Conservation (phyloP, 2,329 filamentous ascomycete species). For the Macrophomina phaseolina region DNA sequence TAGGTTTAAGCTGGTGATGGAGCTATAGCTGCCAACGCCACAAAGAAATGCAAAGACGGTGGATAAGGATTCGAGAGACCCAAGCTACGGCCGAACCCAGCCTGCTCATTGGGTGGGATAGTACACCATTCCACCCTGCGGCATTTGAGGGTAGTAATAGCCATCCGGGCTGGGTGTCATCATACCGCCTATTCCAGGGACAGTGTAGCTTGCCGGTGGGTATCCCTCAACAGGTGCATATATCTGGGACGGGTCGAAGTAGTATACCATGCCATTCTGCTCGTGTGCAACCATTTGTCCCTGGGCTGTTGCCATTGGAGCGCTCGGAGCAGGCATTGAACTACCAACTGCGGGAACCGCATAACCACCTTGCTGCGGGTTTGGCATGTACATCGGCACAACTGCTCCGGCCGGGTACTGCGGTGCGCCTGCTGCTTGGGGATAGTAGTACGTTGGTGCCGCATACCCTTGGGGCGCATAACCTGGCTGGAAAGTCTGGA, state of each 20-base stretch:
- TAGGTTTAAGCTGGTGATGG: neutral
- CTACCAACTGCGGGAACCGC: constrained; percentile 45
- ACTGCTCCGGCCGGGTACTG: constrained; percentile 52
- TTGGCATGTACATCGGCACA: constrained; percentile 64
- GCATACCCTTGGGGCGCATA: constrained; percentile 54
- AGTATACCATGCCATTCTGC: constrained; percentile 95
- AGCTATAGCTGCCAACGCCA: neutral
- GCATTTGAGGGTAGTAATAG: constrained; percentile 63
- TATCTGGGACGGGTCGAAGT: constrained; percentile 81
- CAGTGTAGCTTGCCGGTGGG: constrained; percentile 56
- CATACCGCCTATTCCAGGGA: constrained; percentile 77
- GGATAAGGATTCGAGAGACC: constrained; percentile 14
- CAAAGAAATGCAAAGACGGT: constrained; percentile 2
- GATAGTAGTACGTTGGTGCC: constrained; percentile 69
- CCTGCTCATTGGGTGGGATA: constrained; percentile 54
- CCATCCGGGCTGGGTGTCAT: constrained; percentile 66
- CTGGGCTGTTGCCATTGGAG: constrained; percentile 49
- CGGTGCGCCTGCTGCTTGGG: constrained; percentile 49
- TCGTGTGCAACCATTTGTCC: constrained; percentile 76
- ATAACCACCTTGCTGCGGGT: constrained; percentile 56
- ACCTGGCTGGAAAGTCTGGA: constrained; percentile 69
- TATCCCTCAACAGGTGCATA: constrained; percentile 48
- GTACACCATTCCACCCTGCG: constrained; percentile 57
- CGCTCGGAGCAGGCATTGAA: constrained; percentile 21
- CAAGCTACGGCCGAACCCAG: constrained; percentile 12